Base-by-base conservation (phyloP, 768 basidiomycete genomes). In the Gelatoporia subvermispora region DNA sequence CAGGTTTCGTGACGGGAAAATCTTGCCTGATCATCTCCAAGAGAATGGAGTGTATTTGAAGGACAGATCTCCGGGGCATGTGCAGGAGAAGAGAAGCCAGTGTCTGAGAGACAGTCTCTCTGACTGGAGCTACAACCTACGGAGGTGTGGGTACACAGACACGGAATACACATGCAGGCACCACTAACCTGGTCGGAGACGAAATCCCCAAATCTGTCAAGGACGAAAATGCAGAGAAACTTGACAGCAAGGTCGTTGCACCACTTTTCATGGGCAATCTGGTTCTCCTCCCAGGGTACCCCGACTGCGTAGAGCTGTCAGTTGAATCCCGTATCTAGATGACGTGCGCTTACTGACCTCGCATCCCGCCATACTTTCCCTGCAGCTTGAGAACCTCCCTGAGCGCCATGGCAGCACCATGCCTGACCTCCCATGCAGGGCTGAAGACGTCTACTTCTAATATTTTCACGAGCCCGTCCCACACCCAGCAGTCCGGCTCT, bases 171-270 rank as follows among this genome's bases (percentile, higher is more conserved):
- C n/a, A 13, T 16, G 28, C n/a, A 25, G 22, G n/a, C n/a, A 20
- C 24, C 24, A 54, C 69, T 31, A 36, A 76, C 77, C 71, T 94
- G 93, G 63, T 99, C 96, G 0, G 93, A 89, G 31, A 96, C 84
- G 62, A 94, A 99, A 67, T 99, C 96, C 2, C 94, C 93, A 59
- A 99, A 99, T n/a, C 96, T 84, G 64, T 99, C 96, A 21, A 97
- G 74, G 25, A 95, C 88, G 53, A 98, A 88, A 8, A 98, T 82
- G 57, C 85, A 87, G 2, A 98, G 77, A 43, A 96, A 79, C 56
- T 86, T 86, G 9, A 89, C 81, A 2, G 91, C 86, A 15, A 98
- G 69, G 49, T 85, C 82, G 52, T 94, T 94, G 65, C 89, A 92
- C 93, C 93, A 95, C 57, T 77, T 77, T 65, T 90, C 87, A 58